phyloP scores from a whole-genome alignment of 108 stramenopile species.

The Cylindrotheca fusiformis region DNA sequence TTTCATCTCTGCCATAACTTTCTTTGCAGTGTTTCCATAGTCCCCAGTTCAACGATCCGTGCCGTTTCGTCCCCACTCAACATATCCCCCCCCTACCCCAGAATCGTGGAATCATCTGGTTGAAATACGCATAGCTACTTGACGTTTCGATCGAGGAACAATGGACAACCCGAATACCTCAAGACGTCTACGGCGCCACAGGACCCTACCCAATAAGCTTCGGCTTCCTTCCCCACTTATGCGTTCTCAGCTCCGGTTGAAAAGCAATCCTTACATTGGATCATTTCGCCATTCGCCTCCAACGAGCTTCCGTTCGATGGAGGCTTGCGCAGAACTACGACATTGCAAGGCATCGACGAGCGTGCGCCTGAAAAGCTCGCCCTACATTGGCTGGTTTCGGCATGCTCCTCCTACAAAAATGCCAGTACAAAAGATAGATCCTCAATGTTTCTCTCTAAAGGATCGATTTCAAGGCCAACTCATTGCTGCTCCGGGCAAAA shows the following conservation, averaged over 20 bases:
- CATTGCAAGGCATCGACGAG: conserved; percentile 4
- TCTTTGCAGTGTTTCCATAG: no score
- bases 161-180: conserved; percentile 32
- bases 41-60: no score
- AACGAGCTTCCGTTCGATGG: conserved; percentile 34
- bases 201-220: conserved; percentile 14
- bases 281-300: conserved; percentile 58
- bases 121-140: no score
- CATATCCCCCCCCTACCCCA: no score
- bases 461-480: conserved; percentile 2
- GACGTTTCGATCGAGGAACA: not conserved
- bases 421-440: conserved; percentile 9
- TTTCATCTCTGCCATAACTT: no score
- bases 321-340: conserved; percentile 3
- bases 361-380: conserved; percentile 20
- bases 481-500: not conserved
- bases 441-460: conserved; percentile 5
- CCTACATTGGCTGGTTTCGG: conserved; percentile 50
- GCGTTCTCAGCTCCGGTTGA: conserved; percentile 5
- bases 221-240: conserved; percentile 6
- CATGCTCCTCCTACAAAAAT: conserved; percentile 34
- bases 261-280: conserved; percentile 51
- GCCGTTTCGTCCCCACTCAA: no score
- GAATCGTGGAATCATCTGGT: no score
- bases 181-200: conserved; percentile 20